These are phyloP conservation scores for Botrytis sinoallii DNA, from an alignment of 2,329 filamentous ascomycete genomes.

Conservation along the genomic window DNA sequence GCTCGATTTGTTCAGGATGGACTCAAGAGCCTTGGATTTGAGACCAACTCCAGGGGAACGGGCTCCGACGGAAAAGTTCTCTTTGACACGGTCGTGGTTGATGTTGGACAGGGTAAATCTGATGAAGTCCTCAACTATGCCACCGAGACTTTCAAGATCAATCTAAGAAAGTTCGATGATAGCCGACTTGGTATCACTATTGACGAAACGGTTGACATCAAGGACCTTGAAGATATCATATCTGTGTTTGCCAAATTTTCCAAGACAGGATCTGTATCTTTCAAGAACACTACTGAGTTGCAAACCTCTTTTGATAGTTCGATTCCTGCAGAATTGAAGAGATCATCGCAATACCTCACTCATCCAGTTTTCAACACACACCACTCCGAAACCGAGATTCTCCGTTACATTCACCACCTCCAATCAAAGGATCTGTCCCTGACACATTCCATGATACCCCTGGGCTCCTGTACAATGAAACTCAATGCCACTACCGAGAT, in stretches of 20 bases:
- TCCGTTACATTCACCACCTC: slow-evolving; percentile 90
- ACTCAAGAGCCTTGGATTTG: slow-evolving; percentile 60
- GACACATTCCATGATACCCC: slow-evolving; percentile 95
- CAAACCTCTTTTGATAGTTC: slow-evolving; percentile 41
- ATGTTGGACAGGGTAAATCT: slow-evolving; percentile 50
- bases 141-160: slow-evolving; percentile 52
- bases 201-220: slow-evolving; percentile 66
- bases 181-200: slow-evolving; percentile 69
- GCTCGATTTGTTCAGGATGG: slow-evolving; percentile 67
- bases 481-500: slow-evolving; percentile 93
- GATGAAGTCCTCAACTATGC: slow-evolving; percentile 50
- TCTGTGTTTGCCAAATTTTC: slow-evolving; percentile 49
- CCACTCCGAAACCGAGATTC: slow-evolving; percentile 90
- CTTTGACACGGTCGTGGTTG: slow-evolving; percentile 79
- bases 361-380: slow-evolving; percentile 94
- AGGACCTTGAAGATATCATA: slow-evolving; percentile 56
- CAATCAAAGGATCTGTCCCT: slow-evolving; percentile 93
- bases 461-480: slow-evolving; percentile 98
- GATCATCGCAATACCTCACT: slow-evolving; percentile 74
- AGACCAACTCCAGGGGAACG: slow-evolving; percentile 57
- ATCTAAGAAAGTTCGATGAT: slow-evolving; percentile 60
- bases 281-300: slow-evolving; percentile 39
- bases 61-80: slow-evolving; percentile 55
- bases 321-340: slow-evolving; percentile 60
- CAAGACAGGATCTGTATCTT: slow-evolving; percentile 30